These are phyloP conservation scores for Tolypocladium inflatum DNA, from an alignment of 2,329 filamentous ascomycete genomes.

Conservation along the genomic window DNA sequence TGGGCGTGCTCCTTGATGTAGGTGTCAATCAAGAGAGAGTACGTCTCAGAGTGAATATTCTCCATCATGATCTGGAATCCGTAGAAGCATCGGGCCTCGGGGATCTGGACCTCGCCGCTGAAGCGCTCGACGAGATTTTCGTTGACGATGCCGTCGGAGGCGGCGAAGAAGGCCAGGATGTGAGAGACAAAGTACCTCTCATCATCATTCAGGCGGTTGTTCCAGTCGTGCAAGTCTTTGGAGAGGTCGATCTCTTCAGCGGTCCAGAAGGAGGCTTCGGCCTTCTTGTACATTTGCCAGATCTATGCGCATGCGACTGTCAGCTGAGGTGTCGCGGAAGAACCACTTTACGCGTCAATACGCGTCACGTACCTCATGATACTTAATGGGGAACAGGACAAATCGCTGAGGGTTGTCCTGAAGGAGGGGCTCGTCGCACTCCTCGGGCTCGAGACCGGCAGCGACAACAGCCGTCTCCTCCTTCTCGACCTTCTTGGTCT, in stretches of 20 bases:
- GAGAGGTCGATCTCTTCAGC: constrained; percentile 98
- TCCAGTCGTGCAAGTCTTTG: constrained; percentile 99
- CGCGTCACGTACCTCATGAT: constrained; percentile 80
- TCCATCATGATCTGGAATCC: constrained; percentile 99
- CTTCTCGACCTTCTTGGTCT: constrained; percentile 20
- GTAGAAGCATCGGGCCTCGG: constrained; percentile 98
- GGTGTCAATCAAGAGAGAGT: constrained; percentile 96
- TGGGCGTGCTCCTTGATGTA: constrained; percentile 98
- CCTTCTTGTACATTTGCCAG: constrained; percentile 99
- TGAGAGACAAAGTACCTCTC: constrained; percentile 98
- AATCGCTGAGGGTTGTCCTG: constrained; percentile 95
- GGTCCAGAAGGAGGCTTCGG: constrained; percentile 99
- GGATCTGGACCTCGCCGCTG: constrained; percentile 91
- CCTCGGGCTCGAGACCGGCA: constrained; percentile 52
- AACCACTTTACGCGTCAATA: constrained; percentile 60
- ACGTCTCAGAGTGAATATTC: constrained; percentile 99
- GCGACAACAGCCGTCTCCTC: constrained; percentile 28
- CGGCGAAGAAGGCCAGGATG: constrained; percentile 97
- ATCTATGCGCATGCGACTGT: constrained; percentile 50
- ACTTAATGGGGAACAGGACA: constrained; percentile 97
- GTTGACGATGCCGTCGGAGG: constrained; percentile 98
- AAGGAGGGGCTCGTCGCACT: constrained; percentile 81
- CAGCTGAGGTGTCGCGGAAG: constrained; percentile 21
- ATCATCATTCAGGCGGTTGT: constrained; percentile 92
- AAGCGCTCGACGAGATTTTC: constrained; percentile 98